These are phyloP conservation scores for Athelia psychrophila DNA, from an alignment of 1,284 basidiomycete genomes.

Conservation along the genomic window DNA sequence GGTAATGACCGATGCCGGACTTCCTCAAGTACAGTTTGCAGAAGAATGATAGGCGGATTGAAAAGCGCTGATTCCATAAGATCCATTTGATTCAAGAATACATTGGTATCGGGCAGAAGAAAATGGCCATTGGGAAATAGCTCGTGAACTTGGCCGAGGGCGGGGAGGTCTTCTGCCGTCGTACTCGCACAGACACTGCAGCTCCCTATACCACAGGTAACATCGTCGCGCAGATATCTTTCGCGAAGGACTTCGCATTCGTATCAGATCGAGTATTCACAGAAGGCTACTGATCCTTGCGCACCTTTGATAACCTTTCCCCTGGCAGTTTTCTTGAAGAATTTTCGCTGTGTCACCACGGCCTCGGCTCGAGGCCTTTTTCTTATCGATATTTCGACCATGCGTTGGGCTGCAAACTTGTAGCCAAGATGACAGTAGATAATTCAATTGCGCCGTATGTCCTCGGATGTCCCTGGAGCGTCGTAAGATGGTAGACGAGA, in stretches of 20 bases:
- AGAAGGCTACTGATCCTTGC: constrained; percentile 9
- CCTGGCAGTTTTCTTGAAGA: constrained; percentile 91
- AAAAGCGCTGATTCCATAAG: constrained; percentile 79
- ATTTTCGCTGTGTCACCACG: constrained; percentile 80
- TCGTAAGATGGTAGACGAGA: no score
- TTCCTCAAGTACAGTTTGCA: constrained; percentile 97
- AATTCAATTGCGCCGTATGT: no score
- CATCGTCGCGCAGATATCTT: constrained; percentile 91
- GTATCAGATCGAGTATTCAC: constrained; percentile 2
- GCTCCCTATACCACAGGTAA: constrained; percentile 82
- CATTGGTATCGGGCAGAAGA: constrained; percentile 93
- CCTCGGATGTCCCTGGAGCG: no score
- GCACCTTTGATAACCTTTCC: constrained; percentile 93
- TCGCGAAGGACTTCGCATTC: constrained; percentile 76
- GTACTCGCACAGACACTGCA: constrained; percentile 61
- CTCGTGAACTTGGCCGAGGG: constrained; percentile 50
- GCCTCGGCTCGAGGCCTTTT: constrained; percentile 76
- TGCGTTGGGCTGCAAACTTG: constrained; percentile 13
- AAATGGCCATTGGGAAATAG: constrained; percentile 71
- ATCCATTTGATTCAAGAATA: constrained; percentile 97
- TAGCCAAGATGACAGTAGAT: no score
- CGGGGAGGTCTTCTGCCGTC: constrained; percentile 41
- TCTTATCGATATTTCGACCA: constrained; percentile 72
- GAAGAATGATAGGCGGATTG: constrained; percentile 77
- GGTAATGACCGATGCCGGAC: constrained; percentile 94